Conservation (phyloP, 345 rosid genomes). For the Hypericum androsaemum region DNA sequence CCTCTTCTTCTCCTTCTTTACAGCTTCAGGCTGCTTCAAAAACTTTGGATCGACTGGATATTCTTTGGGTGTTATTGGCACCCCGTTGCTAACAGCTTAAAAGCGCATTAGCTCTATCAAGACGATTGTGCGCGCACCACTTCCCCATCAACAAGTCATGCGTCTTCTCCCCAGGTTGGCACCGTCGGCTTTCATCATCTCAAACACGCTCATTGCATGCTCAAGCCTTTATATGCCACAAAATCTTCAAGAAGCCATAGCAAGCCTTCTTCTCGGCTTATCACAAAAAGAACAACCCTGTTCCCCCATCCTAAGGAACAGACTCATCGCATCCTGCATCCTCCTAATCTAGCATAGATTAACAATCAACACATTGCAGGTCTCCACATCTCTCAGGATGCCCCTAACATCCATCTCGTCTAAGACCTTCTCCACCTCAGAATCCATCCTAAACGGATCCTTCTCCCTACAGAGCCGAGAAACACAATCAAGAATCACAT, state of each 20-base stretch:
- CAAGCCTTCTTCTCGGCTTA: too few species aligned
- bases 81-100: conserved; percentile 57
- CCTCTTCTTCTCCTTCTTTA: conserved; percentile 58
- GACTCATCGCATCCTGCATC: conserved; percentile 65
- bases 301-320: conserved; percentile 61
- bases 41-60: conserved; percentile 54
- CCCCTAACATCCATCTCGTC: conserved; percentile 80
- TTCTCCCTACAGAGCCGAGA: conserved; percentile 79
- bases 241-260: conserved; percentile 61
- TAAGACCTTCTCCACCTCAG: conserved; percentile 70
- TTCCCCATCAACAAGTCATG: conserved; percentile 77
- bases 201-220: conserved; percentile 71
- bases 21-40: conserved; percentile 52
- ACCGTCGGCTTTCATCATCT: conserved; percentile 66
- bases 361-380: conserved; percentile 65
- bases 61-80: conserved; percentile 59
- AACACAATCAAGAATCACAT: conserved; percentile 72
- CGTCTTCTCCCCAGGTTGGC: conserved; percentile 69
- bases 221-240: conserved; percentile 96
- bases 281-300: too few species aligned
- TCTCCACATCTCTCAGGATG: conserved; percentile 72
- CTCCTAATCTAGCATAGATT: conserved; percentile 75
- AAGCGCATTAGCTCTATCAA: conserved; percentile 66
- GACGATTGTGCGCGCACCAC: conserved; percentile 54
- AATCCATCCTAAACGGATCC: conserved; percentile 57